These are phyloP conservation scores for Chlorella vulgaris DNA, from an alignment of 139 green algal genomes.

Conservation along the genomic window DNA sequence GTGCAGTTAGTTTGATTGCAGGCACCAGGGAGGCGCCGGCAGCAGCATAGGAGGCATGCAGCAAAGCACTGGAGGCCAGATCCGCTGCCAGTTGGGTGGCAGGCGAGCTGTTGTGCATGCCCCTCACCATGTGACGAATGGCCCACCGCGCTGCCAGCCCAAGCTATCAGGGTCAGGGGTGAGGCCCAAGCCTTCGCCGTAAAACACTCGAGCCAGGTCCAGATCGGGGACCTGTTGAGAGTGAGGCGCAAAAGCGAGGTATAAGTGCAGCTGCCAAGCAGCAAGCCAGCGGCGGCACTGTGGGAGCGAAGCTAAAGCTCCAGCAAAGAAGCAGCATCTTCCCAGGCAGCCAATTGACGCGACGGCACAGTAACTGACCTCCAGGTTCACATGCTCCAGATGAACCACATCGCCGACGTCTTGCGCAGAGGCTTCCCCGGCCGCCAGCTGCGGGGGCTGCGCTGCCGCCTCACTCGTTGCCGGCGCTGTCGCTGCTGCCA, in stretches of 20 bases:
- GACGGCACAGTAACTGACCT: too few species aligned
- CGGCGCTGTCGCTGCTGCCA: background rate
- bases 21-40: too few species aligned
- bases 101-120: background rate
- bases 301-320: too few species aligned
- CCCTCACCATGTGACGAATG: slow-evolving; percentile 13
- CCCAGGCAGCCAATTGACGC: too few species aligned
- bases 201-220: slow-evolving; percentile 18
- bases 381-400: slow-evolving; percentile 15
- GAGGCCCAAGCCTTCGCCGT: slow-evolving; percentile 3
- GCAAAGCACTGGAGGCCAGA: background rate
- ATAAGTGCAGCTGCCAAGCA: background rate
- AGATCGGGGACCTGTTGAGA: background rate
- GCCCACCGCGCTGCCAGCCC: slow-evolving; percentile 19
- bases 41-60: background rate
- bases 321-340: too few species aligned
- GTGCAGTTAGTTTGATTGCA: background rate
- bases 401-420: slow-evolving; percentile 17
- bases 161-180: slow-evolving; percentile 16
- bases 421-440: background rate
- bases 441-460: background rate
- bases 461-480: background rate
- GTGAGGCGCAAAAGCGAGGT: background rate
- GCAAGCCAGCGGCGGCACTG: too few species aligned
- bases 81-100: background rate